A percentile compares a stretch with the other conserved stretches of the same genome.
phyloP scores from a whole-genome alignment of 306 rosid species.

The Pterocarpus santalinus region DNA sequence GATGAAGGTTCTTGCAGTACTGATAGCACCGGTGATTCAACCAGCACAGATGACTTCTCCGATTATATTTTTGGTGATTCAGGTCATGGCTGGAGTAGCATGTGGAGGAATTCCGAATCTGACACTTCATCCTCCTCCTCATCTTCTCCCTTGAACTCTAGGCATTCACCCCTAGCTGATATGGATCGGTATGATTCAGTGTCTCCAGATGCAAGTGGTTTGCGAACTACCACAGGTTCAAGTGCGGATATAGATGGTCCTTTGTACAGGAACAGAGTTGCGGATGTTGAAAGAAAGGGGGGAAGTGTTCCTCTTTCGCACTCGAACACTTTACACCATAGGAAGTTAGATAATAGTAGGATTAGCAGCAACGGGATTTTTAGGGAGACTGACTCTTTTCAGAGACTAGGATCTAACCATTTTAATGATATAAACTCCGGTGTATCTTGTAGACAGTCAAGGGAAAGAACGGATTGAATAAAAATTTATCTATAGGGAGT shows the following conservation, averaged over 20 bases:
- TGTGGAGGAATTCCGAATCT: constrained; percentile 61
- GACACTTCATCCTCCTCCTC: constrained; percentile 68
- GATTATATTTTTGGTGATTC: constrained; percentile 85
- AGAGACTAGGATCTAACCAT: constrained; percentile 66
- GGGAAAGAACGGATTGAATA: constrained; percentile 55
- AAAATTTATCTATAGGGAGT: constrained; percentile 44
- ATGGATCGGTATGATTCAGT: constrained; percentile 61
- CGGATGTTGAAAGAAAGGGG: constrained; percentile 49
- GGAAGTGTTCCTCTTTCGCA: constrained; percentile 55
- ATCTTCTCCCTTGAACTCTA: constrained; percentile 62
- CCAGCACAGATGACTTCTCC: constrained; percentile 79
- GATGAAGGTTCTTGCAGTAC: constrained; percentile 93
- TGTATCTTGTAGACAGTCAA: constrained; percentile 60
- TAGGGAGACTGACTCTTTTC: constrained; percentile 60
- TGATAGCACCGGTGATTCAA: constrained; percentile 72
- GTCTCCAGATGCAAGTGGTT: constrained; percentile 48
- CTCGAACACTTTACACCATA: constrained; percentile 64
- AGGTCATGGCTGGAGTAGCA: constrained; percentile 56
- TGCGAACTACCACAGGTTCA: constrained; percentile 38
- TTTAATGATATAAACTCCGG: constrained; percentile 56
- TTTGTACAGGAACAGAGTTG: constrained; percentile 39
- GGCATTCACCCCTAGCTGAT: constrained; percentile 69
- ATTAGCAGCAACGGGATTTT: constrained; percentile 47
- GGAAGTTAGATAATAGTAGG: constrained; percentile 64
- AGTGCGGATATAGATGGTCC: constrained; percentile 24